Evolutionary conservation across 1,284 basidiomycete genomes (phyloP), one percentile per base, ranked within the genome.

Genomic region (Fomitopsis betulina): DNA sequence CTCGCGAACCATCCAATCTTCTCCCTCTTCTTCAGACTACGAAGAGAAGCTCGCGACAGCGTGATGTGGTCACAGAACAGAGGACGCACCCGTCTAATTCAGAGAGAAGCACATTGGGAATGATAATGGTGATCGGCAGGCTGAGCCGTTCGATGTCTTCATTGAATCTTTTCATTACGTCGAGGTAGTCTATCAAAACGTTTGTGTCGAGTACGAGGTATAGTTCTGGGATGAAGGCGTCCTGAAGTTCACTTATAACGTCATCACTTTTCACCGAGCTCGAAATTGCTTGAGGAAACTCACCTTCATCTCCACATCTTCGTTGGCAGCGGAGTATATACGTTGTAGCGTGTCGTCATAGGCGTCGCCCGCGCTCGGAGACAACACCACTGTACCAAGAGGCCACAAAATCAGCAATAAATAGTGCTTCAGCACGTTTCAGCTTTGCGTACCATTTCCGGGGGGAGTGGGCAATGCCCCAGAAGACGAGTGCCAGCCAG

Each of bases 161-260:
- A 50, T 85, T 82, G 66, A 92, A 89, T 56, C 79, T 77, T 62
- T 81, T 77, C 58, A 92, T 70, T 40, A 81, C 77, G 55, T 85
- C 80, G 59, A 89, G 79, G 63, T 84, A 77, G 66, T 85, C 79
- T 60, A 91, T 71, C 17, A 91, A 73, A 59, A 91, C 80, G 65
- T 91, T 91, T 27, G 89, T 91, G 67, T 91, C 89, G 37, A 89
- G 66, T 19, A 91, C 79, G 45, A 91, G 66, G 63, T 79, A 81
- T 15, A 75, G 47, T 45, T 58, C 50, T 21, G 58, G 52, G 54
- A 58, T 32, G 54, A 63, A 57, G 50, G 60, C 64, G 49, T 67
- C 66, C 66, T 66, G 54, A n/a, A 1, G 19, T 17, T 13, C 39
- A 13, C 23, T 30, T 52, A 45, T 13, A n/a, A 51, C 37, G 19